Evolutionary conservation across 306 rosid genomes (phyloP).

Genomic region (Ochetophila trinervis): DNA sequence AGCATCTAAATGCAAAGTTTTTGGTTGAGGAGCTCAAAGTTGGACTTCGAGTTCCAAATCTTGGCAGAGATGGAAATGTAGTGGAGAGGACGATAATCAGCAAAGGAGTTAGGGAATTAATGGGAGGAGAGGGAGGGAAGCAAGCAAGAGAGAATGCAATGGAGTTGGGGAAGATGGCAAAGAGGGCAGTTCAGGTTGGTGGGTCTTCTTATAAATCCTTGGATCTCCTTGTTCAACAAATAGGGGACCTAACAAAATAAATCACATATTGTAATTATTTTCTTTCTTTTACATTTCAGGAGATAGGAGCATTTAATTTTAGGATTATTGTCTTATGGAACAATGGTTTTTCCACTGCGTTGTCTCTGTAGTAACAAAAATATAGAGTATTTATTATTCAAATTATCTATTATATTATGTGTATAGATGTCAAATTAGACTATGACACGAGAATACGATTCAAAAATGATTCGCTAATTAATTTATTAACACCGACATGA

Average conservation of each 20-base stretch:
- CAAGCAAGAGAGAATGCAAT: constrained; percentile 29
- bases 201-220: constrained; percentile 28
- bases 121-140: constrained; percentile 33
- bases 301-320: too few relatives aligned
- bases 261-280: too few relatives aligned
- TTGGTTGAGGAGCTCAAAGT: constrained; percentile 27
- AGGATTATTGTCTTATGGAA: too few relatives aligned
- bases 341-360: too few relatives aligned
- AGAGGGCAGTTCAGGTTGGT: constrained; percentile 28
- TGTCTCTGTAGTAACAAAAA: too few relatives aligned
- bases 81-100: constrained; percentile 19
- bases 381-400: too few relatives aligned
- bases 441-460: too few relatives aligned
- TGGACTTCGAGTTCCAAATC: constrained; percentile 5
- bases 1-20: constrained; percentile 29
- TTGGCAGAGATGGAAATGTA: constrained; percentile 2
- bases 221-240: constrained; percentile 12
- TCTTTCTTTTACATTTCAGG: too few relatives aligned
- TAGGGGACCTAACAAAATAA: not conserved
- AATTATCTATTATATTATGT: too few relatives aligned
- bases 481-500: too few relatives aligned
- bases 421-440: too few relatives aligned
- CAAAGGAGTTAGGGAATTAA: constrained; percentile 32
- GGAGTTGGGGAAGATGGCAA: constrained; percentile 23
- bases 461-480: too few relatives aligned